Evolutionary conservation across 768 basidiomycete species (phyloP).

Genomic region (Mycena galericulata): DNA sequence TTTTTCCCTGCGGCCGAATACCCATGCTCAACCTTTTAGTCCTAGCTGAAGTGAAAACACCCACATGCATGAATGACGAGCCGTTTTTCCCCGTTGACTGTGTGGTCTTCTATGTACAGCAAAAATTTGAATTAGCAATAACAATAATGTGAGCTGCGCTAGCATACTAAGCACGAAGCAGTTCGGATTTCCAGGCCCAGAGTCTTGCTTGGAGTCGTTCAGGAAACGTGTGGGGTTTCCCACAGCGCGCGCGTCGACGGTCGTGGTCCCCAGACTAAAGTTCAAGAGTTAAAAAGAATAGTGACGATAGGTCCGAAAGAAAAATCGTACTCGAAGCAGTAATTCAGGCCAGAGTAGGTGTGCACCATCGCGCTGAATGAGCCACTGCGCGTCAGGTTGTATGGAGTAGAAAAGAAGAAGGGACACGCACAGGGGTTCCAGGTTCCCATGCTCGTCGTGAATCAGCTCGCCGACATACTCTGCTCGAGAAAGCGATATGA

Average conservation of each 20-base stretch:
- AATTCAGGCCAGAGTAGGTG: background rate
- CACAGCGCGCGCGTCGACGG: slow-evolving; percentile 21
- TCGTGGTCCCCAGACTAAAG: background rate
- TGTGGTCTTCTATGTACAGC: background rate
- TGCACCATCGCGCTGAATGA: slow-evolving; percentile 1
- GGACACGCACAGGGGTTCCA: background rate
- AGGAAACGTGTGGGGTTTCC: slow-evolving; percentile 32
- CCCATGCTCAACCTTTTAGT: background rate
- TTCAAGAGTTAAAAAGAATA: too few relatives aligned
- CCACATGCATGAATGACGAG: slow-evolving; percentile 15
- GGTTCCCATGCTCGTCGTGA: background rate
- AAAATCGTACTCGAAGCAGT: background rate
- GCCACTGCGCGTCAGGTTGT: background rate
- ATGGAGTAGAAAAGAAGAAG: background rate
- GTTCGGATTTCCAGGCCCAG: slow-evolving; percentile 13
- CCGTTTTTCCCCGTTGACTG: slow-evolving; percentile 21
- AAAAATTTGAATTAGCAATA: too few relatives aligned
- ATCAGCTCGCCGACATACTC: slow-evolving; percentile 28
- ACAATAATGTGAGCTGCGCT: too few relatives aligned
- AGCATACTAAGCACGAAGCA: too few relatives aligned
- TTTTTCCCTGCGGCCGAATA: background rate
- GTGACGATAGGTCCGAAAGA: too few relatives aligned
- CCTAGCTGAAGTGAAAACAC: background rate
- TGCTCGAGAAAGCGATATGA: background rate
- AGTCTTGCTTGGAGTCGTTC: slow-evolving; percentile 27